Evolutionary conservation across 2,329 filamentous ascomycete genomes (phyloP).

Genomic region (Trichoderma atrobrunneum): DNA sequence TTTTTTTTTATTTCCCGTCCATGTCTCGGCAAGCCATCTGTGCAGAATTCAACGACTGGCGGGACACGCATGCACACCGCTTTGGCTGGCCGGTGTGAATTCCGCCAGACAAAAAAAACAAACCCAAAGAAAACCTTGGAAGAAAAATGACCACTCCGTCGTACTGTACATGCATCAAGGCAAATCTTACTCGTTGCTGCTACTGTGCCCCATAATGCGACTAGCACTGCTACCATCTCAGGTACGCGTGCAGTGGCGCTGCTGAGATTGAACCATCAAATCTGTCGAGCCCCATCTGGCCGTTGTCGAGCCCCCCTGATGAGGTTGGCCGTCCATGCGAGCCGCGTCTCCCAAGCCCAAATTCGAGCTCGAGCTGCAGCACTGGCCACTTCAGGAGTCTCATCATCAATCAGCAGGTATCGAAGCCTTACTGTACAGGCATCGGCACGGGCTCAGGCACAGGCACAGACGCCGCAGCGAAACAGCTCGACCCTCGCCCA

Average conservation of each 20-base stretch:
- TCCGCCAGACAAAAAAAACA: neutral
- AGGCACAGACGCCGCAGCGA: neutral
- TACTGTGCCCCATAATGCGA: neutral
- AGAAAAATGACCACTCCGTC: neutral
- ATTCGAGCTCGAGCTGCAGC: neutral
- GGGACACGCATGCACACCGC: neutral
- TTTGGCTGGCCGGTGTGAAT: neutral
- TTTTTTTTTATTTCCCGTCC: neutral
- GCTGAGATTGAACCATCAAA: conserved; percentile 13
- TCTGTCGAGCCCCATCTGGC: conserved; percentile 6
- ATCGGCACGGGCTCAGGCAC: neutral
- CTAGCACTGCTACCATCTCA: conserved; percentile 4
- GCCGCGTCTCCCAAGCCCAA: neutral
- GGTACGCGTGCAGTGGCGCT: conserved; percentile 1
- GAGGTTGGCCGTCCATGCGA: conserved; percentile 3
- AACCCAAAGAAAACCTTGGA: neutral
- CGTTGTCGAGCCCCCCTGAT: conserved; percentile 12
- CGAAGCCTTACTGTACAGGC: neutral
- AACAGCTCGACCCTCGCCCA: neutral
- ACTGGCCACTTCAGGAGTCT: conserved; percentile 17
- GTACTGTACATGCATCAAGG: neutral
- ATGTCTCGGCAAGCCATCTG: neutral
- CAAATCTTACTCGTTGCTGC: neutral
- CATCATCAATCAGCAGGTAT: conserved; percentile 8
- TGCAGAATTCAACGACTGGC: neutral